Conservation (phyloP, 108 stramenopile genomes). For the Aurantiochytrium sp. region DNA sequence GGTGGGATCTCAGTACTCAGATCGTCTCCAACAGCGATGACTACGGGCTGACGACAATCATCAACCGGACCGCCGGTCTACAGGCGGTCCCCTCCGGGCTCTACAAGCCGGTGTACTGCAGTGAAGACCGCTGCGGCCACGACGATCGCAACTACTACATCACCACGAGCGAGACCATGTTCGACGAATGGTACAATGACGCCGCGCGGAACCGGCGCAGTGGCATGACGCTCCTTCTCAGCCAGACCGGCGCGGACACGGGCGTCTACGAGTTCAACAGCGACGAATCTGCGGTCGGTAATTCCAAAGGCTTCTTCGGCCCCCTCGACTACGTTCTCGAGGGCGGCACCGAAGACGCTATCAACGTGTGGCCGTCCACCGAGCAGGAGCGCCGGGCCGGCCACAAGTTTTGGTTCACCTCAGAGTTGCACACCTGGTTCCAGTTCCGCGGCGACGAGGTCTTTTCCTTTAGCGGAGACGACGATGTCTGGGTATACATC, state of each 20-base stretch:
- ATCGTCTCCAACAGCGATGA: background rate
- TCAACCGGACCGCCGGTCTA: background rate
- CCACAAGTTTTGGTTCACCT: background rate
- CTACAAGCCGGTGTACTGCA: background rate
- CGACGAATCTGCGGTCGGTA: background rate
- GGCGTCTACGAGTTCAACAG: background rate
- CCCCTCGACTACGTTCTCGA: background rate
- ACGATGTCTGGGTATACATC: conserved; percentile 7
- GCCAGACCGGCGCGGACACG: background rate
- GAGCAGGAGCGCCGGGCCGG: background rate
- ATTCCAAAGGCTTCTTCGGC: background rate
- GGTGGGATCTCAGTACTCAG: background rate
- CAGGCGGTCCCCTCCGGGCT: background rate
- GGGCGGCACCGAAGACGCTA: too few species aligned
- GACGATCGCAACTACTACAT: background rate
- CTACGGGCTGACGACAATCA: background rate
- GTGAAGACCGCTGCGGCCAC: background rate
- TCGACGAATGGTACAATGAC: conserved; percentile 14
- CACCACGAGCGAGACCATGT: background rate
- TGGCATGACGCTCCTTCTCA: background rate
- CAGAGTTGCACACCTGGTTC: conserved; percentile 13
- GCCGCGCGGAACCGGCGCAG: background rate
- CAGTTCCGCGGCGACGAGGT: background rate
- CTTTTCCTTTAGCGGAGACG: background rate
- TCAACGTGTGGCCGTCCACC: background rate